Evolutionary conservation across 257 asterid species (phyloP).

Genomic region (Schizonepeta tenuifolia): DNA sequence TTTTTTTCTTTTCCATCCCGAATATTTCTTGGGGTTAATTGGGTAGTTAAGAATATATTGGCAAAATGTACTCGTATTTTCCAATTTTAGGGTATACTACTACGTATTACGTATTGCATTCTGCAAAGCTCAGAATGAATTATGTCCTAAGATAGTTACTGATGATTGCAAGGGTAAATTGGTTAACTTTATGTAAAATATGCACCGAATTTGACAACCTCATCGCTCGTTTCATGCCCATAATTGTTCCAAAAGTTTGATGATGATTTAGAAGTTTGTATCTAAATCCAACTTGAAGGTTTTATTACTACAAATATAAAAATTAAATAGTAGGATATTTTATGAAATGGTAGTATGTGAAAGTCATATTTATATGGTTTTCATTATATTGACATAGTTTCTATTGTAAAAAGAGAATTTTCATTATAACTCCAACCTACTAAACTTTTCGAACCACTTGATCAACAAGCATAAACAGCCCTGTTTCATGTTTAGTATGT

Average conservation of each 20-base stretch:
- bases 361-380: neutral
- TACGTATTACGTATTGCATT: too few relatives aligned
- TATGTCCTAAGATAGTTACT: too few relatives aligned
- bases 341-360: too few relatives aligned
- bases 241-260: neutral
- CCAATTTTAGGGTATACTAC: neutral
- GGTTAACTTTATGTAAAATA: neutral
- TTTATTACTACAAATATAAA: too few relatives aligned
- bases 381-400: neutral
- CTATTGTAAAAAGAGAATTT: neutral
- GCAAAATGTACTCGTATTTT: neutral
- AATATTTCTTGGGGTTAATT: neutral
- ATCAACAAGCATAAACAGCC: neutral
- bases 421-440: neutral
- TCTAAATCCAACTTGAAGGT: neutral
- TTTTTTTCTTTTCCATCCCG: neutral
- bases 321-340: too few relatives aligned
- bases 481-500: neutral
- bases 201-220: neutral
- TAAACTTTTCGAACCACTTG: neutral
- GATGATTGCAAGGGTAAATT: neutral
- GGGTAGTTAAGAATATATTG: neutral
- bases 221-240: neutral
- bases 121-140: neutral
- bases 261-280: neutral